phyloP scores from a whole-genome alignment of 176 grass and related monocot species.

The Oryza brachyantha region DNA sequence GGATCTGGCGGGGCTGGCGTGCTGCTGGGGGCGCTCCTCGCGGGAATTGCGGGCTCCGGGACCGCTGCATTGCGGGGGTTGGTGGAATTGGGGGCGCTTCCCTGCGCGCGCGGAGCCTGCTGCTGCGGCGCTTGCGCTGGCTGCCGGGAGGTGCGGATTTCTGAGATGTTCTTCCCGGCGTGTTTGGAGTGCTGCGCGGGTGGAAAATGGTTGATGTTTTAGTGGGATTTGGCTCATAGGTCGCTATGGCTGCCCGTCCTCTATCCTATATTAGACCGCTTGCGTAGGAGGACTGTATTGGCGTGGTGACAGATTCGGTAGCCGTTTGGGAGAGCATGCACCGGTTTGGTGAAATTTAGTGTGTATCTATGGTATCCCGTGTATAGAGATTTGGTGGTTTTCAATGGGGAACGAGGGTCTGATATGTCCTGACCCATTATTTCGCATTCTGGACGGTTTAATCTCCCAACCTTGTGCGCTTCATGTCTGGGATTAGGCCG shows the following conservation, averaged over 20 bases:
- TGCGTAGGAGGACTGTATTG: neutral
- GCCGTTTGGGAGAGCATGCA: neutral
- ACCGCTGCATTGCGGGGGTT: constrained; percentile 24
- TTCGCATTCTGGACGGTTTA: neutral
- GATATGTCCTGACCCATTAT: neutral
- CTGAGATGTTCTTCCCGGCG: neutral
- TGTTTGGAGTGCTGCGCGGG: neutral
- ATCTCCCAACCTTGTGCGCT: neutral
- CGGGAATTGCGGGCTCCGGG: constrained; percentile 7
- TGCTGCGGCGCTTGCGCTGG: neutral
- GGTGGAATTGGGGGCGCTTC: constrained; percentile 20
- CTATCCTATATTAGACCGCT: neutral
- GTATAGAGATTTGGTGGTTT: neutral
- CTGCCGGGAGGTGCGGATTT: neutral
- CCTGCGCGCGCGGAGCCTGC: neutral
- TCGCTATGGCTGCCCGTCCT: neutral
- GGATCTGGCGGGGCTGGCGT: constrained; percentile 23
- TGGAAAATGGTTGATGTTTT: constrained; percentile 5
- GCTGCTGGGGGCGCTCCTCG: neutral
- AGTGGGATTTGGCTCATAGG: neutral
- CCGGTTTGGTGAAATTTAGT: constrained; percentile 12
- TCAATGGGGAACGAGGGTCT: neutral
- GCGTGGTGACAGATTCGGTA: neutral
- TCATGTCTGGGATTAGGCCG: neutral
- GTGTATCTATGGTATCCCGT: neutral